Base-by-base conservation (phyloP, 2,329 filamentous ascomycete species). In the Calonectria crousiana region DNA sequence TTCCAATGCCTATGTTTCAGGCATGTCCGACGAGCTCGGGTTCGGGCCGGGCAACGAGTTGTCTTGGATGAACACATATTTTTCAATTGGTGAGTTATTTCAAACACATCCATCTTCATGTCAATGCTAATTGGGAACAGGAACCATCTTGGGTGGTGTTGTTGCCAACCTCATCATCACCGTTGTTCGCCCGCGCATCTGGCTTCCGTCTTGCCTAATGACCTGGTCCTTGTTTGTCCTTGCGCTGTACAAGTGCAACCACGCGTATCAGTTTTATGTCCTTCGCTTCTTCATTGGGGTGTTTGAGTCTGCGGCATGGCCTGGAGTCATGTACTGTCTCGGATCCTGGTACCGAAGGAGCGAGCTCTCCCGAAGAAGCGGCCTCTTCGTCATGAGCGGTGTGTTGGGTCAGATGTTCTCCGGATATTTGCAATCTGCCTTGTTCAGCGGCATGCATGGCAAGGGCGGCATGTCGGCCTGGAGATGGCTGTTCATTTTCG, bases 271-370 rank as follows among this genome's bases (percentile, higher is more conserved):
- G 28, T 84, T 88, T 36, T 88, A 88, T 26, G 86, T 86, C 3
- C 83, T 92, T 0, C 86, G 91, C 9, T 88, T 91, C 71, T 84
- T 90, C 53, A 86, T 91, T 36, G 90, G 90, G 58, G 79, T 90
- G 0, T 87, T 90, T 51, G 90, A 91, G 79, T 87, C 87, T 10
- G 88, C 88, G 0, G 90, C 90, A 60, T 89, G 88, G 58, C 90
- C 90, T 0, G 90, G 90, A 32, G 86, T 91, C 53, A 83, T 90
- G 58, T 86, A 88, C 58, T 86, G 90, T 28, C 85, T 92, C 9
- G 90, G 89, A 0, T 90, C 86, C 0, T 92, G 90, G 90, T 92
- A 92, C 78, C 89, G 89, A 74, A 88, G 87, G 64, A 86, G 87
- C 16, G 91, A 92, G 77, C 87, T 92, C 52, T 88, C 88, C 0